phyloP scores from a whole-genome alignment of 352 stramenopile genomes.

The Phytopythium chamaehyphon region DNA sequence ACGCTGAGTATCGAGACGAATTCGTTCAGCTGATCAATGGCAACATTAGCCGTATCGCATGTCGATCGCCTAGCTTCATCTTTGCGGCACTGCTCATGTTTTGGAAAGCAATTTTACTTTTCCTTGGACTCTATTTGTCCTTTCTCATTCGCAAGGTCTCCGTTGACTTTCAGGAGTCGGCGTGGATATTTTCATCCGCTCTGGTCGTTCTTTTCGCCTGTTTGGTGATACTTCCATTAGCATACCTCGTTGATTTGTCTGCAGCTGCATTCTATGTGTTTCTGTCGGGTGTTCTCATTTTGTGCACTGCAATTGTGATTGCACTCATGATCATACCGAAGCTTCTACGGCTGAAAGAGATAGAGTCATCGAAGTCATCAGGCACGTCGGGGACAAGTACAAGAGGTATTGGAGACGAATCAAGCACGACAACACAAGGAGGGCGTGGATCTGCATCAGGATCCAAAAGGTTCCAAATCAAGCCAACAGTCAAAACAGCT shows the following conservation, averaged over 20 bases:
- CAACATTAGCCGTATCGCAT: slow-evolving; percentile 10
- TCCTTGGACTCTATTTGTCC: slow-evolving; percentile 35
- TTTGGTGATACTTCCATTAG: slow-evolving; percentile 40
- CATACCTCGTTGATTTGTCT: slow-evolving; percentile 37
- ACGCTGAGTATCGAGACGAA: slow-evolving; percentile 3
- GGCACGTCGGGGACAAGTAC: no score
- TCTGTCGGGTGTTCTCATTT: slow-evolving; percentile 15
- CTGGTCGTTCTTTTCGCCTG: slow-evolving; percentile 41
- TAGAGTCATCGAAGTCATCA: neutral
- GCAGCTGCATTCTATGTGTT: slow-evolving; percentile 35
- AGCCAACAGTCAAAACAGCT: no score
- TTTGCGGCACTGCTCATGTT: slow-evolving; percentile 50
- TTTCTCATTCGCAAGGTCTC: slow-evolving; percentile 61
- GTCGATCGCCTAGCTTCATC: slow-evolving; percentile 40
- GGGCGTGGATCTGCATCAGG: no score
- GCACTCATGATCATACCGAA: slow-evolving; percentile 41
- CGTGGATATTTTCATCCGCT: slow-evolving; percentile 53
- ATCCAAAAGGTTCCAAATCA: no score
- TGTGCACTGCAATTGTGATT: slow-evolving; percentile 36
- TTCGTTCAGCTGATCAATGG: slow-evolving; percentile 11
- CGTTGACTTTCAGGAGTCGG: slow-evolving; percentile 54
- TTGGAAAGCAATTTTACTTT: slow-evolving; percentile 47
- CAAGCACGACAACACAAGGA: no score
- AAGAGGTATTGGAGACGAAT: no score
- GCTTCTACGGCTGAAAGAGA: slow-evolving; percentile 26